Percentiles rank a stretch among this genome's conserved stretches.
phyloP scores from a whole-genome alignment of 2,329 filamentous ascomycete genomes.

The Sporothrix dimorphospora region DNA sequence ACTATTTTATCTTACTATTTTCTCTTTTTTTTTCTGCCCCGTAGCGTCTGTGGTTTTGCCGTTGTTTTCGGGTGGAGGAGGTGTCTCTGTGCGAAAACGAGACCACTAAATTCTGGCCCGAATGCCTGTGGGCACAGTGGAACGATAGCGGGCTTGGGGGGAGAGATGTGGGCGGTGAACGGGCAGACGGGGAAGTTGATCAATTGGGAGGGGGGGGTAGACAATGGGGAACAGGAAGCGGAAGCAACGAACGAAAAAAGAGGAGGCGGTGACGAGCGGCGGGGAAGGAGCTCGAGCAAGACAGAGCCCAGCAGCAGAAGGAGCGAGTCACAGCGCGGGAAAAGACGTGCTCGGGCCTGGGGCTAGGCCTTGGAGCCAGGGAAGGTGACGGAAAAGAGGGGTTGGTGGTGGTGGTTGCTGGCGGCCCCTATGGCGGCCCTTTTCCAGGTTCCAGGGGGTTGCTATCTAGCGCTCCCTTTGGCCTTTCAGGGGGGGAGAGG shows the following conservation, averaged over 20 bases:
- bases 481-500: background rate
- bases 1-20: background rate
- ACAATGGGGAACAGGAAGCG: no score
- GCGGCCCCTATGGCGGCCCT: background rate
- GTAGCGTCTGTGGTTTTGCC: background rate
- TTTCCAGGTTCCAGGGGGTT: no score
- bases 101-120: no score
- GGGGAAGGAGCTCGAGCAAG: no score
- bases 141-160: background rate
- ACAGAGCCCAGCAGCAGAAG: background rate
- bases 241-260: background rate
- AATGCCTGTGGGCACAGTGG: background rate
- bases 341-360: background rate
- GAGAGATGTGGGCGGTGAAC: background rate
- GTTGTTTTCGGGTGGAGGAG: background rate
- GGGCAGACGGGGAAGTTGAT: no score
- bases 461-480: background rate
- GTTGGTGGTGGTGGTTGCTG: background rate
- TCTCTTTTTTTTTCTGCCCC: background rate
- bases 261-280: constrained; percentile 18
- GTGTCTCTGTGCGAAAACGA: background rate
- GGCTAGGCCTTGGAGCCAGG: no score
- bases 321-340: background rate
- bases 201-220: background rate
- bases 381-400: background rate